These are phyloP conservation scores for Hyaloscypha finlandica DNA, from an alignment of 495 filamentous ascomycete species.

Conservation along the genomic window DNA sequence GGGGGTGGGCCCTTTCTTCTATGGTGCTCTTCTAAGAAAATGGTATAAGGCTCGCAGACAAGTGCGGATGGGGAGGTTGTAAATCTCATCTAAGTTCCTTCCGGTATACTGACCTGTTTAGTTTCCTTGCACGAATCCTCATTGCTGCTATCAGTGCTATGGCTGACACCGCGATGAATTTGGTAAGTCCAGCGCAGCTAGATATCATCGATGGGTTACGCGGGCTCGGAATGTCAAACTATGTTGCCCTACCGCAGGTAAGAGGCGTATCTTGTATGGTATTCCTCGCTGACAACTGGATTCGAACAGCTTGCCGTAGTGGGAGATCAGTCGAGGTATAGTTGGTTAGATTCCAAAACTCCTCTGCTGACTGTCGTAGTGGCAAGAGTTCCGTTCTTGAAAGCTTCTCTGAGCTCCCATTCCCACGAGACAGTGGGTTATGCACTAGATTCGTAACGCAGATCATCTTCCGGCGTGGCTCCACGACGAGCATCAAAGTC, in stretches of 20 bases:
- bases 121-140: no score
- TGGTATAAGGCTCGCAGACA: no score
- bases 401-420: conserved; percentile 50
- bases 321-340: conserved; percentile 17
- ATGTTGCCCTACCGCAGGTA: conserved; percentile 57
- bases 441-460: conserved; percentile 62
- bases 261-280: conserved; percentile 2
- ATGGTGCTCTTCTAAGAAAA: no score
- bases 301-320: conserved; percentile 52
- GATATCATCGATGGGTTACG: conserved; percentile 47
- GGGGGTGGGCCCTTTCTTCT: no score
- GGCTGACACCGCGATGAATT: conserved; percentile 12
- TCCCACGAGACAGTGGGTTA: conserved; percentile 49
- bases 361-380: conserved; percentile 51
- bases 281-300: conserved; percentile 10
- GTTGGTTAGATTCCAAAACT: conserved; percentile 23
- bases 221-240: conserved; percentile 41
- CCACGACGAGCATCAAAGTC: neutral
- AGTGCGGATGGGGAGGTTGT: no score
- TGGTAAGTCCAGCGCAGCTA: conserved; percentile 12
- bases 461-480: conserved; percentile 52
- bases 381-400: conserved; percentile 57
- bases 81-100: no score
- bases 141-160: conserved; percentile 1
- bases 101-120: no score